Evolutionary conservation across 2,329 filamentous ascomycete species (phyloP).

Genomic region (Nemania serpens): DNA sequence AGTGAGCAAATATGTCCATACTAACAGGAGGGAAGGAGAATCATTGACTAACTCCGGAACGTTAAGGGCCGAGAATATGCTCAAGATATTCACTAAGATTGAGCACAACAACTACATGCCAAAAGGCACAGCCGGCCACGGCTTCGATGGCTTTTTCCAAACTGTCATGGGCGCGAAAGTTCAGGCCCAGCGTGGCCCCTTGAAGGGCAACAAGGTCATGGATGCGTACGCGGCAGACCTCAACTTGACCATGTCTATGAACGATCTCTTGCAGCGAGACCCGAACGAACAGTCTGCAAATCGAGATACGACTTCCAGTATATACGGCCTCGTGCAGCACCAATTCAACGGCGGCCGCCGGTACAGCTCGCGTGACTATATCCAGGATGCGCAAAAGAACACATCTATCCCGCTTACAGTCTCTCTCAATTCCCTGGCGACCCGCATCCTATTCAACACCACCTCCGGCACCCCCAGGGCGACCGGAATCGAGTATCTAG

Average conservation of each 20-base stretch:
- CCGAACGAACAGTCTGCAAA: conserved; percentile 24
- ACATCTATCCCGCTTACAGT: conserved; percentile 48
- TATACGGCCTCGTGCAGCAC: conserved; percentile 29
- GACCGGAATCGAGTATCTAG: conserved; percentile 29
- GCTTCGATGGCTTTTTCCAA: conserved; percentile 29
- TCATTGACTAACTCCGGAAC: conserved; percentile 1
- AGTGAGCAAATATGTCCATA: conserved; percentile 18
- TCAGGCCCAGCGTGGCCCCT: conserved; percentile 16
- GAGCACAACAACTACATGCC: conserved; percentile 33
- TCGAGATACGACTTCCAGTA: conserved; percentile 23
- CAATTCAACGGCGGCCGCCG: conserved; percentile 19
- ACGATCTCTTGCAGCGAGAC: conserved; percentile 25
- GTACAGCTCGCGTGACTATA: conserved; percentile 55
- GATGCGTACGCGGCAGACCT: conserved; percentile 14
- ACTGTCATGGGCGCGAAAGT: conserved; percentile 22
- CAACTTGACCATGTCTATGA: conserved; percentile 18
- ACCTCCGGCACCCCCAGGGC: conserved; percentile 16
- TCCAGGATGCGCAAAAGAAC: conserved; percentile 50
- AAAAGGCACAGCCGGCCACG: conserved; percentile 25
- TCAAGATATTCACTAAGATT: conserved; percentile 25
- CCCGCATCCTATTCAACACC: conserved; percentile 26
- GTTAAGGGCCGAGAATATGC: conserved; percentile 27
- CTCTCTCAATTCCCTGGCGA: conserved; percentile 29
- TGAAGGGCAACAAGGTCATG: conserved; percentile 21
- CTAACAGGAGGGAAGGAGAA: background rate